Conservation (phyloP, 1,284 basidiomycete genomes). For the Cutaneotrichosporon cyanovorans region DNA sequence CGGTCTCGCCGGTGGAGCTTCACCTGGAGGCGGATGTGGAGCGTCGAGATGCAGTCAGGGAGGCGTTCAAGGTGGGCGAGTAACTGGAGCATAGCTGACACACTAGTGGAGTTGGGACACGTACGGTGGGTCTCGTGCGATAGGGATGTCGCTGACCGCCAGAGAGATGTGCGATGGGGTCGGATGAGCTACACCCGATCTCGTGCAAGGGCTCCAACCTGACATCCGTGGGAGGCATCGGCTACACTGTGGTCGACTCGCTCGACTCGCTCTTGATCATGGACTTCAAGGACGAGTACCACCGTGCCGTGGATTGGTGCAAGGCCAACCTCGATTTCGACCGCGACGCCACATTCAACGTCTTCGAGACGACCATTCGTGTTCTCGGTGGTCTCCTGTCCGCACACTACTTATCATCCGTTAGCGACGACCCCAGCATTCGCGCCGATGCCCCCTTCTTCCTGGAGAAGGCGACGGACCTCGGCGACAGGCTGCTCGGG, state of each 20-base stretch:
- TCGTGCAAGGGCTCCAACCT: constrained; percentile 66
- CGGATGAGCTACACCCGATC: constrained; percentile 77
- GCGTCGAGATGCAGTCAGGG: constrained; percentile 61
- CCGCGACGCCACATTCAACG: constrained; percentile 71
- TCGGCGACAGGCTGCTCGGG: constrained; percentile 77
- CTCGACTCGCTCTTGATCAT: constrained; percentile 82
- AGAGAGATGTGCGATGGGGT: constrained; percentile 78
- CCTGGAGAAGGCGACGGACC: constrained; percentile 66
- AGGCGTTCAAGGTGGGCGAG: constrained; percentile 63
- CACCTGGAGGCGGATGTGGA: constrained; percentile 51
- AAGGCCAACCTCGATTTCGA: constrained; percentile 64
- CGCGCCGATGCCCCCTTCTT: constrained; percentile 56
- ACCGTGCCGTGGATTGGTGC: constrained; percentile 71
- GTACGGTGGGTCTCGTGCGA: constrained; percentile 54
- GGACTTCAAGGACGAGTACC: constrained; percentile 71
- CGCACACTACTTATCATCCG: constrained; percentile 60
- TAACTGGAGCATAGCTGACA: not conserved
- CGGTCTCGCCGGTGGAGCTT: not conserved
- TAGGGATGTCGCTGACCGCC: constrained; percentile 2
- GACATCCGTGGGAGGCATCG: constrained; percentile 65
- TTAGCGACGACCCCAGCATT: constrained; percentile 43
- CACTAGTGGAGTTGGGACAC: constrained; percentile 66
- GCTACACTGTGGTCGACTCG: constrained; percentile 74
- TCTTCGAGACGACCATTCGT: constrained; percentile 85
- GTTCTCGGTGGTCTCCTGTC: constrained; percentile 75